phyloP scores from a whole-genome alignment of 805 yeast genomes.

The Kregervanrija delftensis region DNA sequence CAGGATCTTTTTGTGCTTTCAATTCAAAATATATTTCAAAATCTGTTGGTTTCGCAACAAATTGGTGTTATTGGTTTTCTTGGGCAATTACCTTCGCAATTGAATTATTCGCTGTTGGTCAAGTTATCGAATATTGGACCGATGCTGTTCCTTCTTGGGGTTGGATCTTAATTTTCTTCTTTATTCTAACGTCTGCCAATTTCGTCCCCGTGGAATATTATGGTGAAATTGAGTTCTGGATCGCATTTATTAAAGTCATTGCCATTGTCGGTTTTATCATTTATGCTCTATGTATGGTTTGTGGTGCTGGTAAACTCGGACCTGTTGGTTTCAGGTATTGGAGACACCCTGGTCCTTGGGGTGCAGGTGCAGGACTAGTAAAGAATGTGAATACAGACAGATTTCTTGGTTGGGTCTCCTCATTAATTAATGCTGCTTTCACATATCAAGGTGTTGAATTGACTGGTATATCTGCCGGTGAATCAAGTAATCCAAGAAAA shows the following conservation, averaged over 20 bases:
- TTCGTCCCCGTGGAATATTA: constrained; percentile 62
- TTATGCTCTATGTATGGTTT: constrained; percentile 62
- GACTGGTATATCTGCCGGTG: constrained; percentile 73
- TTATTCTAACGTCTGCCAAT: constrained; percentile 45
- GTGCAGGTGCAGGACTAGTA: constrained; percentile 46
- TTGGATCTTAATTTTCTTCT: constrained; percentile 65
- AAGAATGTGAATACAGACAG: constrained; percentile 43
- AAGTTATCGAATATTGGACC: constrained; percentile 61
- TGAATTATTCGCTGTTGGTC: constrained; percentile 67
- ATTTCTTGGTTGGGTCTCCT: constrained; percentile 64
- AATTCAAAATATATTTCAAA: constrained; percentile 62
- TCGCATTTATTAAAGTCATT: constrained; percentile 57
- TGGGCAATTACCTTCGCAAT: constrained; percentile 75
- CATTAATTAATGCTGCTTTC: constrained; percentile 69
- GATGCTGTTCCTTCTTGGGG: constrained; percentile 61
- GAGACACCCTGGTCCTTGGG: constrained; percentile 77
- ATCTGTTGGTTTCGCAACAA: constrained; percentile 67
- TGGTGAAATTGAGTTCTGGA: constrained; percentile 75
- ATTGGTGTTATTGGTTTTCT: constrained; percentile 70
- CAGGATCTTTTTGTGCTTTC: constrained; percentile 64
- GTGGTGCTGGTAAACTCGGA: constrained; percentile 64
- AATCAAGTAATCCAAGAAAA: constrained; percentile 60
- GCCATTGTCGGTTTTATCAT: constrained; percentile 68
- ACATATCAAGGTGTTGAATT: constrained; percentile 77
- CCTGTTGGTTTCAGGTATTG: constrained; percentile 76